Evolutionary conservation across 176 grass and related monocot genomes (phyloP).

Genomic region (Oryza meyeriana): DNA sequence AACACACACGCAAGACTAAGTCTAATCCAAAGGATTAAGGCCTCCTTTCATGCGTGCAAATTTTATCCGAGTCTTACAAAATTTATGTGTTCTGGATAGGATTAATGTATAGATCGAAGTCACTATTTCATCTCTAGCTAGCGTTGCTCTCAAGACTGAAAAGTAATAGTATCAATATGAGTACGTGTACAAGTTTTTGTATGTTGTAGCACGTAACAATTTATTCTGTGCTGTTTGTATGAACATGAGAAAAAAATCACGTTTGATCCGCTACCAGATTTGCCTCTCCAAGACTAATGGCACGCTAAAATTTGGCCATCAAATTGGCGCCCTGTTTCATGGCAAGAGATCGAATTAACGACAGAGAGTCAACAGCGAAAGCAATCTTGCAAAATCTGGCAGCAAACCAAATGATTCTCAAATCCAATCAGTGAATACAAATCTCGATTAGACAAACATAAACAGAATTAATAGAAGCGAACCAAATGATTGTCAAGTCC

Average conservation of each 20-base stretch:
- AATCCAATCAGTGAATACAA: background rate
- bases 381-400: background rate
- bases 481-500: too few species aligned
- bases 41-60: background rate
- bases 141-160: background rate
- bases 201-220: background rate
- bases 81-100: background rate
- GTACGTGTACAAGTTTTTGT: too few species aligned
- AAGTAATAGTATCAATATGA: too few species aligned
- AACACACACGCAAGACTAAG: too few species aligned
- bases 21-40: background rate
- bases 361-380: background rate
- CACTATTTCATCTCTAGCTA: background rate
- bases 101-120: background rate
- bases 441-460: background rate
- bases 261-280: background rate
- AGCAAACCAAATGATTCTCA: background rate
- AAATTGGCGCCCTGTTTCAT: background rate
- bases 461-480: background rate
- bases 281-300: background rate
- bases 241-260: background rate
- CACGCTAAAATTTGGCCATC: background rate
- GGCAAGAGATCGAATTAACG: background rate
- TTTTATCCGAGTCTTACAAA: background rate
- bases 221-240: background rate